Percentiles rank a stretch among this genome's conserved stretches.
Evolutionary conservation across 192 early-diverging fungal species (phyloP).

Genomic region (Coemansia sp.): DNA sequence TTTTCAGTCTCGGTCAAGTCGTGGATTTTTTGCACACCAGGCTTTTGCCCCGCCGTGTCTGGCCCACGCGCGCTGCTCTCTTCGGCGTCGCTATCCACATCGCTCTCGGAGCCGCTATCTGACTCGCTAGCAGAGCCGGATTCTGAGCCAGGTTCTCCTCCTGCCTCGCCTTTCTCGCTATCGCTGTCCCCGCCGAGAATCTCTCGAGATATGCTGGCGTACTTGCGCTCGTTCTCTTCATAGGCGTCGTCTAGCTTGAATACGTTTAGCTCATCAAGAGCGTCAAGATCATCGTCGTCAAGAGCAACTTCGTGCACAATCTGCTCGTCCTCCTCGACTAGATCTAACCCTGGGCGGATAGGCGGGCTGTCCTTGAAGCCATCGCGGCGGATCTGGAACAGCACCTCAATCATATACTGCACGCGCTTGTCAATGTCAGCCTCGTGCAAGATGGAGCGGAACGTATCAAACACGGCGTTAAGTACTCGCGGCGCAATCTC

Average conservation of each 20-base stretch:
- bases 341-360: constrained; percentile 73
- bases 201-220: constrained; percentile 74
- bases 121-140: constrained; percentile 48
- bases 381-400: constrained; percentile 92
- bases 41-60: constrained; percentile 8
- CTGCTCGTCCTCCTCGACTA: constrained; percentile 95
- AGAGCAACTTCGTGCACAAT: constrained; percentile 83
- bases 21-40: constrained; percentile 60
- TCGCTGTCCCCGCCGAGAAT: constrained; percentile 74
- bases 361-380: constrained; percentile 89
- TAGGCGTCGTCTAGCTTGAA: constrained; percentile 83
- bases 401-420: constrained; percentile 95
- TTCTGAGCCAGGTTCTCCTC: constrained; percentile 29
- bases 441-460: constrained; percentile 90
- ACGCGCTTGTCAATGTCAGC: constrained; percentile 91
- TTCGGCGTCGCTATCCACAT: constrained; percentile 29
- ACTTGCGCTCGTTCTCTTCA: constrained; percentile 79
- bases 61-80: constrained; percentile 42
- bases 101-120: constrained; percentile 40
- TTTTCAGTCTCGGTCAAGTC: constrained; percentile 89
- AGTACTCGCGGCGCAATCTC: constrained; percentile 72
- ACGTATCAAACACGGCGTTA: constrained; percentile 87
- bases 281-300: constrained; percentile 81
- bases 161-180: constrained; percentile 47
- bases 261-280: constrained; percentile 78